Conservation (phyloP, 1,284 basidiomycete species). For the Pseudozyma sp. region DNA sequence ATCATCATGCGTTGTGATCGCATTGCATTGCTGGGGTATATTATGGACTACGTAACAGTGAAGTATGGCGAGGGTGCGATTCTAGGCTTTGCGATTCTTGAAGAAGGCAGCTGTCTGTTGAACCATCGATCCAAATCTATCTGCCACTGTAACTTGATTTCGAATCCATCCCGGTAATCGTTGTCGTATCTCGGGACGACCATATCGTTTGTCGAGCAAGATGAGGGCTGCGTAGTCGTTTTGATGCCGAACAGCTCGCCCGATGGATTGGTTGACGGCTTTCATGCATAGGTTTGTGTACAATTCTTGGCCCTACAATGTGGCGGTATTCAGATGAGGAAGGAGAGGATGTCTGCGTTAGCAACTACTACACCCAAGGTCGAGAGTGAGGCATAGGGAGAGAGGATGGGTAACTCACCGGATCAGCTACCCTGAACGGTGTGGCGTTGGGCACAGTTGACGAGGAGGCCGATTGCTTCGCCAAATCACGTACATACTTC, state of each 20-base stretch:
- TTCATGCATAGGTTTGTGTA: constrained; percentile 80
- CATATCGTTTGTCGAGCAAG: constrained; percentile 62
- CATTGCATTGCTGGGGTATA: neutral
- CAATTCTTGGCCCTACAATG: constrained; percentile 53
- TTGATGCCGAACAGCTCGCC: constrained; percentile 72
- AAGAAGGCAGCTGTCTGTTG: constrained; percentile 73
- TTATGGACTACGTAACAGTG: neutral
- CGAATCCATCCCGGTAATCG: constrained; percentile 75
- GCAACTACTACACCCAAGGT: neutral
- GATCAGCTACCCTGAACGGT: constrained; percentile 9
- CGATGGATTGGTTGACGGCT: constrained; percentile 95
- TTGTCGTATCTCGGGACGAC: constrained; percentile 51
- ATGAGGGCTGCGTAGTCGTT: constrained; percentile 65
- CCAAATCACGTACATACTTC: constrained; percentile 69
- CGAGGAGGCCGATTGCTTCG: constrained; percentile 10
- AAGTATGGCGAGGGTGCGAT: too few species aligned
- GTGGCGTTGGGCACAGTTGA: neutral
- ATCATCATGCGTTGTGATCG: too few species aligned
- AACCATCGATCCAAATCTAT: constrained; percentile 80
- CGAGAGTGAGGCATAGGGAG: too few species aligned
- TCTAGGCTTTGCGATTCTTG: constrained; percentile 25
- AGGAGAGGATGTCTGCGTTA: too few species aligned
- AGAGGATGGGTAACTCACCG: constrained; percentile 13
- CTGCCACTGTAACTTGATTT: constrained; percentile 75
- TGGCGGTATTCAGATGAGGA: neutral